Evolutionary conservation across 2,329 filamentous ascomycete species (phyloP).

Genomic region (Apiospora arundinis): DNA sequence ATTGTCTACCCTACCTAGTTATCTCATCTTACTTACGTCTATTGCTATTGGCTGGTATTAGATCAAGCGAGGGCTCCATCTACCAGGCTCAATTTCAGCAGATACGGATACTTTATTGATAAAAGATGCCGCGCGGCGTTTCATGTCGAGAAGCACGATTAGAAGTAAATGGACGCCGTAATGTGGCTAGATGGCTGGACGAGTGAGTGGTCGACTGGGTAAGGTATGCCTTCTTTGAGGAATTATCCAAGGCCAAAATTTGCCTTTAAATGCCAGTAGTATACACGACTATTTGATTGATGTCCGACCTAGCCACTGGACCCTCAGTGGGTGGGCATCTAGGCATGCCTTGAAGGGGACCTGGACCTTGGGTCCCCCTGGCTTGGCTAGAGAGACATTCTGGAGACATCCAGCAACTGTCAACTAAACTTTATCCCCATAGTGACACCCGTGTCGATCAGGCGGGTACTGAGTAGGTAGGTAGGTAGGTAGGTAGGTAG

Average conservation of each 20-base stretch:
- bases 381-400: background rate
- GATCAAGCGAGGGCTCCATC: background rate
- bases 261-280: background rate
- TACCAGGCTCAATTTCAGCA: background rate
- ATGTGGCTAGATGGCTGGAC: too few relatives aligned
- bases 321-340: slow-evolving; percentile 10
- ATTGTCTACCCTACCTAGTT: too few relatives aligned
- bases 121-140: slow-evolving; percentile 4
- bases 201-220: too few relatives aligned
- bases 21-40: background rate
- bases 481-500: too few relatives aligned
- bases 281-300: background rate
- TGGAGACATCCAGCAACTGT: background rate
- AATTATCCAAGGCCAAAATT: too few relatives aligned
- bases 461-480: background rate
- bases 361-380: background rate
- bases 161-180: too few relatives aligned
- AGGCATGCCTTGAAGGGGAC: too few relatives aligned
- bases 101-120: background rate
- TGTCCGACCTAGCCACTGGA: background rate
- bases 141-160: background rate
- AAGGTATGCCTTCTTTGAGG: too few relatives aligned
- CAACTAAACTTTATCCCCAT: slow-evolving; percentile 16
- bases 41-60: background rate
- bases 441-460: background rate